Conservation (phyloP, 768 basidiomycete genomes). For the Kwoniella mangroviensis region DNA sequence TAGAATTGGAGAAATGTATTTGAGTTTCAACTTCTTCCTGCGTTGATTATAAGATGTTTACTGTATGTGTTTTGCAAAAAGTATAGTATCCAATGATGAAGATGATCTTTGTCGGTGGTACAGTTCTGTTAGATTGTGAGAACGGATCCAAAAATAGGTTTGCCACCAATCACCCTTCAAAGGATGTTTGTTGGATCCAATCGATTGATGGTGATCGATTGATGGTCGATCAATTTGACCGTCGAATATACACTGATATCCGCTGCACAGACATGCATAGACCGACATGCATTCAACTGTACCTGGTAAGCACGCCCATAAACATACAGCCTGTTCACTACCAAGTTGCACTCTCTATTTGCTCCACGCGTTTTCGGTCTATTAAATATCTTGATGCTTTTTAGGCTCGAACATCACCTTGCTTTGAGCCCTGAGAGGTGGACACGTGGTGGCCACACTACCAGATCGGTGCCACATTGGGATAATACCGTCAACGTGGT, state of each 20-base stretch:
- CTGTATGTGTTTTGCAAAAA: neutral
- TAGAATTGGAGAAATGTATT: no score
- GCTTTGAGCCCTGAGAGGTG: no score
- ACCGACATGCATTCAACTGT: neutral
- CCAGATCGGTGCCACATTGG: neutral
- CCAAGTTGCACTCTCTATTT: conserved; percentile 3
- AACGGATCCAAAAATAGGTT: neutral
- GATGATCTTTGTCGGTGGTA: neutral
- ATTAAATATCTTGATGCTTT: conserved; percentile 8
- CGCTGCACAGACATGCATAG: neutral
- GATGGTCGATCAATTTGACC: neutral
- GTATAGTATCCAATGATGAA: neutral
- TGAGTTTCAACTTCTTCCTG: no score
- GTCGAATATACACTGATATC: neutral
- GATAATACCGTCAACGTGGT: neutral
- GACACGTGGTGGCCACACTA: neutral
- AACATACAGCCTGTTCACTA: neutral
- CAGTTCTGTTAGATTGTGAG: neutral
- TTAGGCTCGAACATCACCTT: neutral
- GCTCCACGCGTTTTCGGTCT: conserved; percentile 11
- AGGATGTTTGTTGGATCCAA: neutral
- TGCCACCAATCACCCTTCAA: neutral
- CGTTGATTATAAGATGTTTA: no score
- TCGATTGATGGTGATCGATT: conserved; percentile 1
- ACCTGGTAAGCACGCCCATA: neutral